Evolutionary conservation across 139 green algal species (phyloP), one percentile per base, ranked within the genome.

Genomic region (Auxenochlorella pyrenoidosa): DNA sequence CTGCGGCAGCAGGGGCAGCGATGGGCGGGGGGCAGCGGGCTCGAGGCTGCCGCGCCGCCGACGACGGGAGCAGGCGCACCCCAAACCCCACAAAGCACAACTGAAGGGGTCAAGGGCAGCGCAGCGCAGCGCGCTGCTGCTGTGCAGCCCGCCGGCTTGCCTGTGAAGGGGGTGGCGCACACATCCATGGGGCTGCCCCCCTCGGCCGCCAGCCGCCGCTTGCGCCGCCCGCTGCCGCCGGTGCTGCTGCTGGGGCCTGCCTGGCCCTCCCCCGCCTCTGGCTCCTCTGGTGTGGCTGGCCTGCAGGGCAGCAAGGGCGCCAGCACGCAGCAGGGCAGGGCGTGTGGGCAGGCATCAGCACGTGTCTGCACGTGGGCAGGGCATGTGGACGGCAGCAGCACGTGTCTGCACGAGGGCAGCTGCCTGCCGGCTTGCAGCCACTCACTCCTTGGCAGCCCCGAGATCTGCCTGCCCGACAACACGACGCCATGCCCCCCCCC

Each of bases 111-210:
- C n/a, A n/a, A 40, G 38, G 38, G 22, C 10, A 58, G 19, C 72
- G 43, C 10, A 30, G 43, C 28, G 36, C 21, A 78, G 32, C n/a
- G 32, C n/a, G 28, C 65, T 73, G 65, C 65, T 40, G 65, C 12
- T 40, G 65, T n/a, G 28, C 65, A 73, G 30, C 21, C 65, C 28
- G 65, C 65, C 32, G 65, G 12, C 59, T 68, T 21, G 78, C 87
- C 91, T 89, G 54, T 82, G 81, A 90, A 91, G 78, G 87, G 86
- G 3, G 85, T 88, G 36, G 88, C 81, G 32, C 89, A 94, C 41
- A 88, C 82, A 40, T 94, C 89, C 92, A 95, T 95, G 58, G 89
- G 88, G 76, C 75, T 88, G 84, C 86, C 86, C 2, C 79, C 89
- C 41, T 86, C 78, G 15, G 41, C 38, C 59, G 72, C 65, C 51